A percentile compares a stretch with the other conserved stretches of the same genome.
Evolutionary conservation across 2,329 filamentous ascomycete genomes (phyloP).

Genomic region (Ceratocystiopsis brevicomis): DNA sequence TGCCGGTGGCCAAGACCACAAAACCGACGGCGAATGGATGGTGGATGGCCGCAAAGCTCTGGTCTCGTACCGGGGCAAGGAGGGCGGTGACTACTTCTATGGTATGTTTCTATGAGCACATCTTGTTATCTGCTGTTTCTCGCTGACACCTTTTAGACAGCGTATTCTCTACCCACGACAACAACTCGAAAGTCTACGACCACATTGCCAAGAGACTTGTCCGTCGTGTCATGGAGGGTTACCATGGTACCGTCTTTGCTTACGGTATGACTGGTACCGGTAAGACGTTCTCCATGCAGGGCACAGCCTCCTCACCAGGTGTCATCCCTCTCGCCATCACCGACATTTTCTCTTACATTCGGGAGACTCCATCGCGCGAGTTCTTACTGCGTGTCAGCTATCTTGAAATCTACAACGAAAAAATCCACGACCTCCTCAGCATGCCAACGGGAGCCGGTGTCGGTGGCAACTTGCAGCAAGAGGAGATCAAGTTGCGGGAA

Average conservation of each 20-base stretch:
- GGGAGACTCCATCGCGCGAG: constrained; percentile 85
- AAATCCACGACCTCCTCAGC: constrained; percentile 80
- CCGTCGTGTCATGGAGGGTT: constrained; percentile 94
- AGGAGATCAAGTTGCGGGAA: constrained; percentile 93
- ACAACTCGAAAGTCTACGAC: constrained; percentile 91
- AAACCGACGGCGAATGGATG: constrained; percentile 70
- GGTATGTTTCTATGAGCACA: constrained; percentile 32
- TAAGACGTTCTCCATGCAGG: constrained; percentile 99
- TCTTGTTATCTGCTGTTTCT: constrained; percentile 4
- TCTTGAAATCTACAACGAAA: constrained; percentile 97
- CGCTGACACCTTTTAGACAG: constrained; percentile 44
- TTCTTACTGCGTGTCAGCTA: constrained; percentile 94
- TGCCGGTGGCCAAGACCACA: constrained; percentile 39
- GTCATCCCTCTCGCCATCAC: constrained; percentile 95
- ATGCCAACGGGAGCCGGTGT: constrained; percentile 42
- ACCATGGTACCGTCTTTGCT: constrained; percentile 93
- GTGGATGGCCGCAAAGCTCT: constrained; percentile 70
- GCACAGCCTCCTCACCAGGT: constrained; percentile 83
- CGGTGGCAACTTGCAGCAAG: constrained; percentile 40
- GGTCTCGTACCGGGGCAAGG: constrained; percentile 69
- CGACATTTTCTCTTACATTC: constrained; percentile 97
- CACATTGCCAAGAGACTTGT: constrained; percentile 84
- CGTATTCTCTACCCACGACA: constrained; percentile 83
- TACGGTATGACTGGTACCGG: constrained; percentile 98
- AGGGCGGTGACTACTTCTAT: constrained; percentile 84